These are phyloP conservation scores for Mucor lusitanicus DNA, from an alignment of 371 early-diverging fungal genomes.

Conservation along the genomic window DNA sequence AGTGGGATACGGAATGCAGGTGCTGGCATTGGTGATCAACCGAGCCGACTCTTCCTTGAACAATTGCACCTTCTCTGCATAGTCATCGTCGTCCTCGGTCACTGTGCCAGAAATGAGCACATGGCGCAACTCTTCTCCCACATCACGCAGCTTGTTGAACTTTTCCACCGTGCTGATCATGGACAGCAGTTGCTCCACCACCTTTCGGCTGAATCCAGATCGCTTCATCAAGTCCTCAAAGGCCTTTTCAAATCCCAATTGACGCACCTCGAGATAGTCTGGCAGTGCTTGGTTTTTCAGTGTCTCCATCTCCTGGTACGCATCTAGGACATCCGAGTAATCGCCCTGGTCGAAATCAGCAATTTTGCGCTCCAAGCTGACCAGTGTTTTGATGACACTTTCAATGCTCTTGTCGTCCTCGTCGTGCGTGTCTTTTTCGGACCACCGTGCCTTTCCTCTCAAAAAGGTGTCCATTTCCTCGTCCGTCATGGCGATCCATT, in stretches of 20 bases:
- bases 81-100: constrained; percentile 21
- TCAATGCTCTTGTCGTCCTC: constrained; percentile 27
- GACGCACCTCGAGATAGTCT: constrained; percentile 44
- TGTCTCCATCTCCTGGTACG: constrained; percentile 52
- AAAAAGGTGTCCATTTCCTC: constrained; percentile 39
- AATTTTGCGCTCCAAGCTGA: constrained; percentile 37
- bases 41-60: constrained; percentile 46
- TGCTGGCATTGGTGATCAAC: constrained; percentile 33
- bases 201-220: constrained; percentile 40
- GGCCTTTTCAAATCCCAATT: constrained; percentile 47
- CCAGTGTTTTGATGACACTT: constrained; percentile 37
- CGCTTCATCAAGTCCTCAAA: constrained; percentile 51
- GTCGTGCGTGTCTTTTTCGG: constrained; percentile 14
- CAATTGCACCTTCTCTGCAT: constrained; percentile 24
- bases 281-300: constrained; percentile 27
- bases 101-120: constrained; percentile 10
- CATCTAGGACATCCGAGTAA: constrained; percentile 41
- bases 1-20: constrained; percentile 41
- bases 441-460: constrained; percentile 36
- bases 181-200: constrained; percentile 47
- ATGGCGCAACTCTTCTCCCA: constrained; percentile 40
- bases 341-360: constrained; percentile 41
- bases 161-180: constrained; percentile 37
- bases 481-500: constrained; percentile 42
- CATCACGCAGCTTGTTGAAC: constrained; percentile 31